These are phyloP conservation scores for Tolypocladium ovalisporum DNA, from an alignment of 2,329 filamentous ascomycete species.

Conservation along the genomic window DNA sequence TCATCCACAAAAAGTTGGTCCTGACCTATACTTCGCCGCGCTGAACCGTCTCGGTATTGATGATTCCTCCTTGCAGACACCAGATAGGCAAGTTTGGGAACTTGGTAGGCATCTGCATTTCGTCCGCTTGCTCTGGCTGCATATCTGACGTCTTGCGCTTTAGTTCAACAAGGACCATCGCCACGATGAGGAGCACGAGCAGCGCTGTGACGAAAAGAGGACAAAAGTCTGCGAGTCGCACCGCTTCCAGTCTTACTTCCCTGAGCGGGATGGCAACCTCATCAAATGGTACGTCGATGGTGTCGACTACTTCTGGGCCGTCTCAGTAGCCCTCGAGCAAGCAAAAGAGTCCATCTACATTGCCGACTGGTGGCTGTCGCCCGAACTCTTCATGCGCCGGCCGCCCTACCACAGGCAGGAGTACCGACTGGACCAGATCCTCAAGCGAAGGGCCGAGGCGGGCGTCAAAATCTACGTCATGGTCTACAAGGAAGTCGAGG, in stretches of 20 bases:
- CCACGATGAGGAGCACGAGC: conserved; percentile 87
- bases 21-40: not conserved
- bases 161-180: conserved; percentile 79
- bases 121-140: not conserved
- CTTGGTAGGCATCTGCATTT: conserved; percentile 31
- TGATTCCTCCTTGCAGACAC: conserved; percentile 20
- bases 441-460: conserved; percentile 81
- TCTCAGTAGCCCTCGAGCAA: conserved; percentile 78
- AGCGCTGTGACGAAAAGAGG: conserved; percentile 72
- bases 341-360: conserved; percentile 95
- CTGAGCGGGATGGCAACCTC: conserved; percentile 72
- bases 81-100: conserved; percentile 54
- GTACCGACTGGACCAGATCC: conserved; percentile 73
- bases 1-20: conserved; percentile 48
- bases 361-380: conserved; percentile 93
- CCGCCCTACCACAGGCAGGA: conserved; percentile 75
- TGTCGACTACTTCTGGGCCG: conserved; percentile 88
- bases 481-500: conserved; percentile 81
- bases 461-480: conserved; percentile 92
- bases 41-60: not conserved
- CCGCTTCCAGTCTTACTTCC: conserved; percentile 84
- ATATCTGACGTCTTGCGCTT: conserved; percentile 1
- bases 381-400: conserved; percentile 74
- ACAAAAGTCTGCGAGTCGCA: conserved; percentile 59
- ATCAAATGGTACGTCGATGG: conserved; percentile 98